phyloP scores from a whole-genome alignment of 2,329 filamentous ascomycete species.

The Aspergillus pseudoviridinutans region DNA sequence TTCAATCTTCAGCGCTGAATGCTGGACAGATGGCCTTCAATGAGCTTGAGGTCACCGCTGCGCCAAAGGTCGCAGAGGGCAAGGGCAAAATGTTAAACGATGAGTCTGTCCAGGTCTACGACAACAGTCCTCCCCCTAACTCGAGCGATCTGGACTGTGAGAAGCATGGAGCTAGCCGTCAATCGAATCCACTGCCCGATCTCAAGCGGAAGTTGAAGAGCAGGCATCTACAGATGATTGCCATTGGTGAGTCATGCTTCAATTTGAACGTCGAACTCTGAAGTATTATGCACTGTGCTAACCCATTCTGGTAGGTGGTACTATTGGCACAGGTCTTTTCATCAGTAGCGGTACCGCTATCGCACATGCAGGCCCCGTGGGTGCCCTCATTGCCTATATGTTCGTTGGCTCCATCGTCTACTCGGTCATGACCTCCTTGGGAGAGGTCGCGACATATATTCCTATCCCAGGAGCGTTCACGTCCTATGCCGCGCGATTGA shows the following conservation, averaged over 20 bases:
- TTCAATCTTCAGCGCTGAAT: conserved; percentile 1
- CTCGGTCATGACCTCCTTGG: conserved; percentile 65
- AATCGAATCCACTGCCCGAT: conserved; percentile 58
- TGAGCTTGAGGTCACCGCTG: conserved; percentile 11
- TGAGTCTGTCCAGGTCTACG: conserved; percentile 20
- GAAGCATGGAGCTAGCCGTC: conserved; percentile 33
- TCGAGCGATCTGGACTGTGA: conserved; percentile 33
- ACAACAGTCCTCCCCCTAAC: conserved; percentile 7
- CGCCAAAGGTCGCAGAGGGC: conserved; percentile 17
- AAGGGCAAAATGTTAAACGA: conserved; percentile 23
- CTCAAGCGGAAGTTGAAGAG: conserved; percentile 78
- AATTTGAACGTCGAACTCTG: background rate
- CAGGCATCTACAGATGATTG: conserved; percentile 96
- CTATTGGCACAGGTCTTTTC: conserved; percentile 70
- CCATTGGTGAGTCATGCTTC: conserved; percentile 68
- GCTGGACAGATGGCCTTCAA: conserved; percentile 22
- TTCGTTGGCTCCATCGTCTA: conserved; percentile 70
- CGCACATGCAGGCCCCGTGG: conserved; percentile 60
- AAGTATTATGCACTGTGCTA: background rate
- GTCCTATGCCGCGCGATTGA: conserved; percentile 69
- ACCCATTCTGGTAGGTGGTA: conserved; percentile 53
- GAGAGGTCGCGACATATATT: conserved; percentile 72
- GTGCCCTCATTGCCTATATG: conserved; percentile 63
- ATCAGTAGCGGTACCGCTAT: conserved; percentile 63
- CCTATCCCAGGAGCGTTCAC: conserved; percentile 75